Base-by-base conservation (phyloP, 768 basidiomycete species). In the Leccinum pellstonianum region DNA sequence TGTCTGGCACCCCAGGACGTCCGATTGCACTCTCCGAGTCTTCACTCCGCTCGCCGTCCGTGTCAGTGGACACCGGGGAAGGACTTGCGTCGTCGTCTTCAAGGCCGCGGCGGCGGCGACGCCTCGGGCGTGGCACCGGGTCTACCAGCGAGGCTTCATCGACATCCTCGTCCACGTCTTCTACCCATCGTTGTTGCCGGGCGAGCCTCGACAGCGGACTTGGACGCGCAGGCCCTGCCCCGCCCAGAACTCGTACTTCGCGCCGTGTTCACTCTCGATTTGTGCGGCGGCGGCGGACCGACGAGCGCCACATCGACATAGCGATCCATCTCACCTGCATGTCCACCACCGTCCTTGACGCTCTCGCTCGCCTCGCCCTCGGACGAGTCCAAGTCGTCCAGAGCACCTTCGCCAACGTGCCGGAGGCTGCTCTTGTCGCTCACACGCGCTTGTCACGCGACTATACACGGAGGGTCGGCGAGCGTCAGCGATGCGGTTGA, bases 381-480 rank as follows among this genome's bases (percentile, higher is more conserved):
- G 1, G 81, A 82, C 1, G 88, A 89, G 73, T 91, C 90, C 0
- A 88, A 90, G 66, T 90, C 89, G 60, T 88, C 87, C 4, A 93
- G 73, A 1, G 86, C 88, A 27, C 90, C 89, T 66, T 91, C 91
- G 5, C 90, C 90, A 9, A 87, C 83, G 65, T 90, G 85, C 2
- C 83, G 77, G 21, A 48, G 21, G 31, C 83, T 73, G 60, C 82
- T 88, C 55, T 71, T 71, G 55, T 79, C 77, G 62, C 77, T 77
- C 12, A 76, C 76, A 35, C 0, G 63, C 54, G n/a, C 63, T 69
- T 23, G 58, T 27, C 3, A 80, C 73, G 6, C 81, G 79, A 21
- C 77, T 77, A 56, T 77, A 78, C 3, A 80, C 56, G 0, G 80
- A 76, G 1, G 77, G 70, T 10, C 79, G 73, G 14, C 77, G 71